These are phyloP conservation scores for Trametes cinnabarina DNA, from an alignment of 768 basidiomycete genomes.

Conservation along the genomic window DNA sequence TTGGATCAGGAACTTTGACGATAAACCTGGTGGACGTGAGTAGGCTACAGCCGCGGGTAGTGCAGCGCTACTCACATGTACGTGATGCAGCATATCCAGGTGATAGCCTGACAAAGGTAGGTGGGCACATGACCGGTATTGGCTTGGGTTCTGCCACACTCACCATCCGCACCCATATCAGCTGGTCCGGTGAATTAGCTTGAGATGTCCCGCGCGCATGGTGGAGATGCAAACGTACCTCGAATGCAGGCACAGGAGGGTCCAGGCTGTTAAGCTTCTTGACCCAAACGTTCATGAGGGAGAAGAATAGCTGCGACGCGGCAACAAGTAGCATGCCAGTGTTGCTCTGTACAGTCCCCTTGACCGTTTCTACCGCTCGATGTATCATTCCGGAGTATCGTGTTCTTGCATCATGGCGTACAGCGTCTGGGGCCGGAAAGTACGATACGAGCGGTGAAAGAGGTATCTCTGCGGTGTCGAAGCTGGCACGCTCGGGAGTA, in stretches of 20 bases:
- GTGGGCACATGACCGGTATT: not conserved
- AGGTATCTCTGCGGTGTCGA: conserved; percentile 5
- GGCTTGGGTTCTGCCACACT: conserved; percentile 9
- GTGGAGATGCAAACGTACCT: conserved; percentile 36
- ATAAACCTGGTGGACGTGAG: conserved; percentile 30
- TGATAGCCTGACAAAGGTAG: conserved; percentile 40
- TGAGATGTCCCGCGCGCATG: too few relatives aligned
- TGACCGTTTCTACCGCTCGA: not conserved
- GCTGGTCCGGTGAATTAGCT: conserved; percentile 28
- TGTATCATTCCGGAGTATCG: not conserved
- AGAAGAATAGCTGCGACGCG: conserved; percentile 55
- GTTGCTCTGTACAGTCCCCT: conserved; percentile 37
- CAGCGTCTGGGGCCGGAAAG: not conserved
- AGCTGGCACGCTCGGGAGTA: conserved; percentile 6
- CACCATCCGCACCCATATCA: conserved; percentile 62
- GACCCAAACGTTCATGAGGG: conserved; percentile 60
- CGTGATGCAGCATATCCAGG: conserved; percentile 47
- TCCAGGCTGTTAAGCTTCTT: conserved; percentile 60
- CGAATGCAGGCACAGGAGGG: conserved; percentile 54
- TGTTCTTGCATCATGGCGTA: not conserved
- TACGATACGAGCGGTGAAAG: conserved; percentile 10
- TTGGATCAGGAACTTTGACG: conserved; percentile 51
- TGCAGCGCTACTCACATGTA: conserved; percentile 41
- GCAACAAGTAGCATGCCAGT: conserved; percentile 59
- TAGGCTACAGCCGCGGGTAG: too few relatives aligned